Base-by-base conservation (phyloP, 352 stramenopile genomes). In the Albugo laibachii region DNA sequence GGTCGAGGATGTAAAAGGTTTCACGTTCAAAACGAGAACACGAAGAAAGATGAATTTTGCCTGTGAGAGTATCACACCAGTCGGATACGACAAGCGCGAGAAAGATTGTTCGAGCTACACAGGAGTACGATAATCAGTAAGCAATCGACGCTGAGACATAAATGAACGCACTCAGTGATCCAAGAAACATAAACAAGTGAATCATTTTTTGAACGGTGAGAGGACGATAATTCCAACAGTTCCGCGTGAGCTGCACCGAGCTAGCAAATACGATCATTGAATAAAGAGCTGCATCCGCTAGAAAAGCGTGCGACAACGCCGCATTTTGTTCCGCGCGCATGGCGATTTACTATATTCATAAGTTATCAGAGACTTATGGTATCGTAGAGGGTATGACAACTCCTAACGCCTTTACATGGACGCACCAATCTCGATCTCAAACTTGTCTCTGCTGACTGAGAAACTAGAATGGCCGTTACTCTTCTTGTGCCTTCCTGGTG, bases 171-270 rank as follows among this genome's bases (percentile, higher is more conserved):
- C 74, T 62, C 12, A 84, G 31, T 8, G 77, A 77, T n/a, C 70
- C 65, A 46, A 83, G 50, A 41, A 91, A 80, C 59, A 92, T 80
- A 45, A 92, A 63, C 49, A 83, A 14, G 48, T 92, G 79, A 41
- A 88, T 66, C 68, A 87, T 83, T 58, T 92, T 92, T 57, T 92
- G 79, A 52, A 85, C 68, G 5, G 76, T 92, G 76, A 76, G 89
- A 2, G 74, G 70, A 2, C 67, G 68, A 58, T 92, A 89, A 20
- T 75, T 70, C 27, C 64, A 77, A 61, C 76, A 88, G 41, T 88
- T 92, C 40, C 79, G 79, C 37, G 72, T 61, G n/a, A 92, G 54
- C 52, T 92, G 79, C 34, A 79, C 61, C 16, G 69, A 59, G 11
- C 71, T 57, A 2, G 61, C 62, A 13, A 59, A 59, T n/a, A 61